Conservation (phyloP, 768 basidiomycete genomes). For the Psilocybe tampanensis region DNA sequence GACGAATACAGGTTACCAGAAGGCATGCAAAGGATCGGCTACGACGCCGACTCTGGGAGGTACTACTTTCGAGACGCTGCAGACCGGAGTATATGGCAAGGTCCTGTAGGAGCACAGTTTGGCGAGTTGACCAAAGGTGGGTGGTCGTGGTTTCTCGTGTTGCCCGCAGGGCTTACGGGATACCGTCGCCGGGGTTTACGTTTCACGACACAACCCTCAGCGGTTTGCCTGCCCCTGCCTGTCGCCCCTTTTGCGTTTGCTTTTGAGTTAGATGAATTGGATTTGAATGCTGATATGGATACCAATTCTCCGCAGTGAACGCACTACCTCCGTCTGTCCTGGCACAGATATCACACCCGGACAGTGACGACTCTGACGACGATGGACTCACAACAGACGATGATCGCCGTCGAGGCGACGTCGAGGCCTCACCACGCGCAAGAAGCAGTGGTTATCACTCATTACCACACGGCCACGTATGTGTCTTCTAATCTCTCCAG, state of each 20-base stretch:
- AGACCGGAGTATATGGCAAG: constrained; percentile 53
- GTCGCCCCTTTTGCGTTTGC: background rate
- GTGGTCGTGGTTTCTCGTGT: constrained; percentile 6
- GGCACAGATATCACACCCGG: background rate
- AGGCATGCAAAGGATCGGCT: constrained; percentile 71
- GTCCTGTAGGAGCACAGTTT: constrained; percentile 64
- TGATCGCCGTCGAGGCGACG: constrained; percentile 28
- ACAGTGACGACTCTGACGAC: constrained; percentile 9
- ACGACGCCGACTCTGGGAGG: constrained; percentile 69
- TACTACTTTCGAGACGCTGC: constrained; percentile 65
- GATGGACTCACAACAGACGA: constrained; percentile 10
- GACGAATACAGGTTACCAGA: constrained; percentile 55
- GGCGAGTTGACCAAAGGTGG: constrained; percentile 56
- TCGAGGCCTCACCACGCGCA: constrained; percentile 55
- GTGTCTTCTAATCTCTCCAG: constrained; percentile 16
- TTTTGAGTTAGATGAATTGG: too few relatives aligned
- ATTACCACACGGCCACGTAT: constrained; percentile 53
- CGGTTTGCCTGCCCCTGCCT: background rate
- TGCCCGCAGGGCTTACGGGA: too few relatives aligned
- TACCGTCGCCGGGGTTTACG: background rate
- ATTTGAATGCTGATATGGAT: too few relatives aligned
- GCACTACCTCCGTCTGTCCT: constrained; percentile 30
- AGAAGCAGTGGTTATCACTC: constrained; percentile 60
- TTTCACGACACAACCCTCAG: background rate
- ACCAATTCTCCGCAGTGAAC: constrained; percentile 4